phyloP scores from a whole-genome alignment of 345 rosid genomes.

The Fremontodendron californicum region DNA sequence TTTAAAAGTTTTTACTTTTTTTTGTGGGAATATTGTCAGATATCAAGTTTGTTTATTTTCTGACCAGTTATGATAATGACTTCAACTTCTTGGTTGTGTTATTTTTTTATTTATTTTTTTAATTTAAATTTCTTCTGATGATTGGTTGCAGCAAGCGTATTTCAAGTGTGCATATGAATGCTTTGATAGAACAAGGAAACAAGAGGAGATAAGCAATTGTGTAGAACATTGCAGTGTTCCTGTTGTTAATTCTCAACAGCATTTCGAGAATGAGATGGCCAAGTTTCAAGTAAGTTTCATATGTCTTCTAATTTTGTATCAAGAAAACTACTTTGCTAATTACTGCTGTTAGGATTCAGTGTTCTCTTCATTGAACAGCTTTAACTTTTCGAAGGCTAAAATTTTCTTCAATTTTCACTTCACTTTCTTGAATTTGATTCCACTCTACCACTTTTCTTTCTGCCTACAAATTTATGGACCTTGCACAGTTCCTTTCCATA shows the following conservation, averaged over 20 bases:
- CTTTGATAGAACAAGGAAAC: slow-evolving; percentile 72
- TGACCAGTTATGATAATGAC: not conserved
- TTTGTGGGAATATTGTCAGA: not conserved
- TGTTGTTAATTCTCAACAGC: slow-evolving; percentile 67
- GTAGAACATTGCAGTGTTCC: slow-evolving; percentile 76
- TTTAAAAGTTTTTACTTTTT: not conserved
- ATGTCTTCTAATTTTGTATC: not conserved
- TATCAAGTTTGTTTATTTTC: not conserved
- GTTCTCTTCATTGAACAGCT: not conserved
- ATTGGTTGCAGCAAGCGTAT: slow-evolving; percentile 77
- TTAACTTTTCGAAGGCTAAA: not conserved
- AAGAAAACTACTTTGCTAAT: not conserved
- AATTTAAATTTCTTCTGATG: slow-evolving; percentile 3
- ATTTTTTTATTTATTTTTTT: not conserved
- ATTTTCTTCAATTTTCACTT: not conserved
- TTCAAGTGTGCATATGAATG: slow-evolving; percentile 91
- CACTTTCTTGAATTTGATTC: not conserved
- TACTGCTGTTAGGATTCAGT: not conserved
- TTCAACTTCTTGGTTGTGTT: slow-evolving; percentile 2
- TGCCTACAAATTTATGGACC: not conserved
- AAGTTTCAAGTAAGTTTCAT: slow-evolving; percentile 70
- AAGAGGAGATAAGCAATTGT: slow-evolving; percentile 75
- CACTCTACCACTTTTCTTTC: not conserved
- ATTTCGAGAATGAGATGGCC: slow-evolving; percentile 82
- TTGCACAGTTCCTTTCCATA: not conserved